Conservation (phyloP, 1,284 basidiomycete genomes). For the Ganoderma multipileum region DNA sequence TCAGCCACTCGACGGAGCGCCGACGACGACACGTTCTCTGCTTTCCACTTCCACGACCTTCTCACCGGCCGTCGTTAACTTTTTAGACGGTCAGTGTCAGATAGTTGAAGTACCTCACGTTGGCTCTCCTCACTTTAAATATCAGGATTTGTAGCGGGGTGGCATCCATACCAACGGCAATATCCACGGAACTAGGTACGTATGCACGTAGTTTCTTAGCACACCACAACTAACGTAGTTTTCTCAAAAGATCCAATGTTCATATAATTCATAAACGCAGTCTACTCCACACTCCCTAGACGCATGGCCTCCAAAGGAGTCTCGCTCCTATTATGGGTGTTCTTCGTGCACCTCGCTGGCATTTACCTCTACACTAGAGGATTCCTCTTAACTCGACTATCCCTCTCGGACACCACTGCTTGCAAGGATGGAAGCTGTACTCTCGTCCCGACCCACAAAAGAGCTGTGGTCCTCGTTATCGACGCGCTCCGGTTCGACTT, state of each 20-base stretch:
- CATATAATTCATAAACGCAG: background rate
- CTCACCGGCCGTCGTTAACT: background rate
- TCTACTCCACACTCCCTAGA: slow-evolving; percentile 31
- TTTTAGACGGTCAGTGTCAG: background rate
- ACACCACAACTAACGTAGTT: background rate
- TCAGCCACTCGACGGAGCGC: background rate
- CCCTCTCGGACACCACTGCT: slow-evolving; percentile 67
- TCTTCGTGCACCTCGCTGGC: slow-evolving; percentile 64
- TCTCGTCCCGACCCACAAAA: slow-evolving; percentile 72
- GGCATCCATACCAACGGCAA: background rate
- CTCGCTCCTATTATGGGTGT: slow-evolving; percentile 62
- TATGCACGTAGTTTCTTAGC: too few species aligned
- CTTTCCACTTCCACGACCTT: background rate
- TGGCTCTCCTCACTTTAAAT: background rate
- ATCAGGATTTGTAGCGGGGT: background rate
- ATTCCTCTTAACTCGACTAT: slow-evolving; percentile 85
- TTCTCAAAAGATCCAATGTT: background rate
- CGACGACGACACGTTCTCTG: background rate
- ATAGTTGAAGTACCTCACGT: too few species aligned
- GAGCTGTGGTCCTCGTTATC: slow-evolving; percentile 88
- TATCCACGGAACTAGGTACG: background rate
- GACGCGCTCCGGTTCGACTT: slow-evolving; percentile 97
- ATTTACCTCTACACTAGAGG: slow-evolving; percentile 88
- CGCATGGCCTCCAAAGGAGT: slow-evolving; percentile 31
- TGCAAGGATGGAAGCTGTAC: slow-evolving; percentile 55